phyloP scores from a whole-genome alignment of 2,329 filamentous ascomycete species.

The Colletotrichum tropicicola region DNA sequence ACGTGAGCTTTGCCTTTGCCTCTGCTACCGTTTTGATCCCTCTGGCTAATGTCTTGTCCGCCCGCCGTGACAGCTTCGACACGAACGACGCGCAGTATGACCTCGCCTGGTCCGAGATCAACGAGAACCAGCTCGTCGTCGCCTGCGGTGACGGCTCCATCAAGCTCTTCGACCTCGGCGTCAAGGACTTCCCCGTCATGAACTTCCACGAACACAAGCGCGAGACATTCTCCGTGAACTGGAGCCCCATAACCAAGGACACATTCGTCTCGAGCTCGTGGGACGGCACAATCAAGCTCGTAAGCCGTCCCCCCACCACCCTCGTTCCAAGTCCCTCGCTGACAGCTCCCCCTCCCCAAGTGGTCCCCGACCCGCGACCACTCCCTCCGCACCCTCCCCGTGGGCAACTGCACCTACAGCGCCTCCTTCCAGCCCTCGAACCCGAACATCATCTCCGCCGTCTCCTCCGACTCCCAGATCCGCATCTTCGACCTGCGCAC shows the following conservation, averaged over 20 bases:
- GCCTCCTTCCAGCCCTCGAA: conserved; percentile 91
- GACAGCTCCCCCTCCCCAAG: conserved; percentile 43
- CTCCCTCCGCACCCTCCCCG: conserved; percentile 86
- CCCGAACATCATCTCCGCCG: conserved; percentile 84
- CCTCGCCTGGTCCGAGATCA: conserved; percentile 92
- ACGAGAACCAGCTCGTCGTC: conserved; percentile 92
- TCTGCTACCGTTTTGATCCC: no score
- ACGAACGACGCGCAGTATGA: conserved; percentile 98
- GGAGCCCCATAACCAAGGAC: conserved; percentile 92
- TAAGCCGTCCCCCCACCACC: conserved; percentile 43
- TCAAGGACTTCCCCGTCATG: conserved; percentile 86
- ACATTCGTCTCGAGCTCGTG: conserved; percentile 92
- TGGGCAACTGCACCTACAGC: conserved; percentile 94
- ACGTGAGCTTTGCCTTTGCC: conserved; percentile 69
- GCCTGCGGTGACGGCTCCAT: conserved; percentile 94
- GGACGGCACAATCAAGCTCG: conserved; percentile 95
- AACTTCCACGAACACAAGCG: conserved; percentile 94
- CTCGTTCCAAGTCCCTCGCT: background rate
- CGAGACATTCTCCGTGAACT: conserved; percentile 91
- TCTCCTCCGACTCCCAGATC: conserved; percentile 88
- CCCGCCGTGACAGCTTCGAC: conserved; percentile 74
- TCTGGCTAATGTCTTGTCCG: no score
- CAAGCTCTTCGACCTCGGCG: conserved; percentile 88
- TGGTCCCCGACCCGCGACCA: conserved; percentile 84
- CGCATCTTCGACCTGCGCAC: conserved; percentile 92